Conservation (phyloP, 345 rosid species). For the Iberis pinnata region DNA sequence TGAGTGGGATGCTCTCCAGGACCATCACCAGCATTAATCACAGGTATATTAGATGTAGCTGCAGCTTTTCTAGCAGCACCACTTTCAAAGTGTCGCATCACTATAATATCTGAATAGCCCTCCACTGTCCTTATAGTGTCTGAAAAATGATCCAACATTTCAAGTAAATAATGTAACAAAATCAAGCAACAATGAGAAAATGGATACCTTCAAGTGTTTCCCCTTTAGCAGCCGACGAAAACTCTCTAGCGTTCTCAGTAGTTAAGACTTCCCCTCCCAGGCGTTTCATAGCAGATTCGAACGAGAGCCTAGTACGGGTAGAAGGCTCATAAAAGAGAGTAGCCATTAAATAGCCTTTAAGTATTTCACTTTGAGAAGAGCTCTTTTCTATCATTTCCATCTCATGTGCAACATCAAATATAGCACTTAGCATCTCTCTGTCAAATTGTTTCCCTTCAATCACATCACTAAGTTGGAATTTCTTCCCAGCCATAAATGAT, state of each 20-base stretch:
- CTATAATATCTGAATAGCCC: slow-evolving; percentile 86
- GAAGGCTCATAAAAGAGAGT: slow-evolving; percentile 96
- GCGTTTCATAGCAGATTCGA: slow-evolving; percentile 97
- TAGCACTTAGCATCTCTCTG: slow-evolving; percentile 58
- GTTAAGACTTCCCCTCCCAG: slow-evolving; percentile 81
- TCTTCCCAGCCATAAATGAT: not conserved
- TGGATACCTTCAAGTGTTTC: slow-evolving; percentile 89
- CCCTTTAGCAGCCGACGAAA: slow-evolving; percentile 83
- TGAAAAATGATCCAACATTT: not conserved
- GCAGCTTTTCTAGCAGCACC: slow-evolving; percentile 96
- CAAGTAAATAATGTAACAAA: not conserved
- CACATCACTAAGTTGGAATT: slow-evolving; percentile 62
- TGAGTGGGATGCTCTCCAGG: slow-evolving; percentile 99
- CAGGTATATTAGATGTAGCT: slow-evolving; percentile 69
- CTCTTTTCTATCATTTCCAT: slow-evolving; percentile 81
- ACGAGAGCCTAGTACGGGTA: slow-evolving; percentile 89
- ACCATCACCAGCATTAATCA: slow-evolving; percentile 97
- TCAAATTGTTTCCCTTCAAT: slow-evolving; percentile 95
- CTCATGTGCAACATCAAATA: slow-evolving; percentile 72
- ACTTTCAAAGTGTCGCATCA: slow-evolving; percentile 93
- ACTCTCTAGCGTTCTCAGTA: slow-evolving; percentile 89
- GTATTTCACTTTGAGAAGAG: slow-evolving; percentile 66
- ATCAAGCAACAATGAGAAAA: not conserved
- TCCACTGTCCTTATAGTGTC: slow-evolving; percentile 11
- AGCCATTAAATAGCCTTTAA: slow-evolving; percentile 87